These are phyloP conservation scores for Cenococcum geophilum DNA, from an alignment of 495 filamentous ascomycete genomes.

Conservation along the genomic window DNA sequence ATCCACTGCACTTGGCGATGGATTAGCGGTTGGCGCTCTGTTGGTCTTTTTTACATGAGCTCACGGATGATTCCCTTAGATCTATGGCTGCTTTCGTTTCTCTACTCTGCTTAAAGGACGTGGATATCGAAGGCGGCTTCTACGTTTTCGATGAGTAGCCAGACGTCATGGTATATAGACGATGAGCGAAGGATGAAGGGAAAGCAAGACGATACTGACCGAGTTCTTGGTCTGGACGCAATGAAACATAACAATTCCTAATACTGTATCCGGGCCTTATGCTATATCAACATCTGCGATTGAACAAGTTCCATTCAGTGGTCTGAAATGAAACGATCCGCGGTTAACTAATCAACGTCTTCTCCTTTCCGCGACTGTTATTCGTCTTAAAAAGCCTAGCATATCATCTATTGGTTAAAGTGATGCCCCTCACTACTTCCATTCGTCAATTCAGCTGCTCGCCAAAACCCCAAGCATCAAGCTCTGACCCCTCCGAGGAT, in stretches of 20 bases:
- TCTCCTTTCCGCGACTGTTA: too few species aligned
- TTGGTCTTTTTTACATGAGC: not conserved
- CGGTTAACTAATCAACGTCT: too few species aligned
- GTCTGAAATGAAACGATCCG: too few species aligned
- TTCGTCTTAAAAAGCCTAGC: not conserved
- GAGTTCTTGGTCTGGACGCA: too few species aligned
- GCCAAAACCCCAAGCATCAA: not conserved
- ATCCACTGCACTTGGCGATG: not conserved
- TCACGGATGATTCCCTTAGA: slow-evolving; percentile 5
- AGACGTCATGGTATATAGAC: not conserved
- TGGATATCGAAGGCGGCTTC: not conserved
- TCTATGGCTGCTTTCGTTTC: not conserved
- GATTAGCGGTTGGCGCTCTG: not conserved
- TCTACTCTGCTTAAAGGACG: not conserved
- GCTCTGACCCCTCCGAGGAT: not conserved
- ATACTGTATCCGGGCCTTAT: too few species aligned
- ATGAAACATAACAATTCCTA: too few species aligned
- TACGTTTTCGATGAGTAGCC: not conserved
- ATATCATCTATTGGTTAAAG: not conserved
- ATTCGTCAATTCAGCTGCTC: not conserved
- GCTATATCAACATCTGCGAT: too few species aligned
- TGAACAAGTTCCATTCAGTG: too few species aligned
- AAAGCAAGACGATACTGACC: too few species aligned
- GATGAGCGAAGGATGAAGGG: not conserved
- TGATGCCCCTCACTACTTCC: not conserved